Conservation (phyloP, 225 moss, liverwort and hornwort species). For the Physcomitrium patens region DNA sequence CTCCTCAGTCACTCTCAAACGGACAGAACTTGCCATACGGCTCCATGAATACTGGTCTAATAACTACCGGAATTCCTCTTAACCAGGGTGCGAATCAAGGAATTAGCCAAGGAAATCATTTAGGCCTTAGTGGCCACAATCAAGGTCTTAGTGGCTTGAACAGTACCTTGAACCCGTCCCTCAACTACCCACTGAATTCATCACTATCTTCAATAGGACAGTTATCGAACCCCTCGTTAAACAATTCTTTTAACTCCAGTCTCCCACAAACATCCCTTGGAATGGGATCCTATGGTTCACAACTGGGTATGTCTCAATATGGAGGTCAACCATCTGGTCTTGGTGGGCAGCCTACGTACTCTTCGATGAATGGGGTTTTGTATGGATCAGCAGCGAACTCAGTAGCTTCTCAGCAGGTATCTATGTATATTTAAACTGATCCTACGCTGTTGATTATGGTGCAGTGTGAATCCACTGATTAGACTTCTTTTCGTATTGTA, state of each 20-base stretch:
- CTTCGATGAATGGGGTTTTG: constrained; percentile 81
- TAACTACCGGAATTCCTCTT: constrained; percentile 82
- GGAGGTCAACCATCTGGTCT: constrained; percentile 70
- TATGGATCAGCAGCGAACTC: constrained; percentile 79
- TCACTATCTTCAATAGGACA: constrained; percentile 73
- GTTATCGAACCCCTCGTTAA: constrained; percentile 66
- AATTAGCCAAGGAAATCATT: constrained; percentile 78
- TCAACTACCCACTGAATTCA: constrained; percentile 72
- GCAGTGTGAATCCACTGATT: neutral
- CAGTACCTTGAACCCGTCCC: constrained; percentile 53
- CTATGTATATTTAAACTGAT: no score
- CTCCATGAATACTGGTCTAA: constrained; percentile 74
- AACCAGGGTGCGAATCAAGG: constrained; percentile 89
- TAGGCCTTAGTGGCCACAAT: constrained; percentile 67
- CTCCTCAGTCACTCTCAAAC: constrained; percentile 57
- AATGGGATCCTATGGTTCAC: constrained; percentile 86
- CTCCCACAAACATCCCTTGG: constrained; percentile 82
- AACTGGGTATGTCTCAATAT: constrained; percentile 82
- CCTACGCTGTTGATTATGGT: no score
- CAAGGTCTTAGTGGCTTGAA: constrained; percentile 69
- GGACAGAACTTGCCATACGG: constrained; percentile 79
- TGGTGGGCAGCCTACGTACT: constrained; percentile 82
- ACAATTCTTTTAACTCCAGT: constrained; percentile 71
- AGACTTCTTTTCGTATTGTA: no score
- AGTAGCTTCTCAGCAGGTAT: constrained; percentile 81